These are phyloP conservation scores for Hypoxylon lienhwacheense DNA, from an alignment of 495 filamentous ascomycete genomes.

Conservation along the genomic window DNA sequence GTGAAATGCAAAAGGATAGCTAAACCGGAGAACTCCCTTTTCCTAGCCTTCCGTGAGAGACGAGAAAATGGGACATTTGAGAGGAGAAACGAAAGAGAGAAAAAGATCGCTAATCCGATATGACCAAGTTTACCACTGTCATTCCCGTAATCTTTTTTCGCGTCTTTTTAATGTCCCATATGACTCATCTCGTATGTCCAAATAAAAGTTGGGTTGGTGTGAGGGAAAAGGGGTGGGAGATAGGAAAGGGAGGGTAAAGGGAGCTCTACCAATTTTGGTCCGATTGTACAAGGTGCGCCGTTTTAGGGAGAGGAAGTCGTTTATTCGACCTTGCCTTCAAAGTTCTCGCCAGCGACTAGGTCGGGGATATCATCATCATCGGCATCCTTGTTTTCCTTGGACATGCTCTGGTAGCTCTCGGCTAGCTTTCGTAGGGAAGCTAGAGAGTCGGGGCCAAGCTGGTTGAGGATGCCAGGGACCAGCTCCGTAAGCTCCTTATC, in stretches of 20 bases:
- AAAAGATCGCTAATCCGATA: conserved; percentile 18
- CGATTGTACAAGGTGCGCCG: conserved; percentile 13
- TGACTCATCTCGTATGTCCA: conserved; percentile 24
- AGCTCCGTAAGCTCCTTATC: conserved; percentile 99
- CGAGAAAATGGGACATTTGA: not conserved
- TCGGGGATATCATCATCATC: conserved; percentile 93
- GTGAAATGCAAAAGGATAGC: conserved; percentile 20
- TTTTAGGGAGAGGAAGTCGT: conserved; percentile 15
- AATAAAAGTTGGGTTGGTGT: no score
- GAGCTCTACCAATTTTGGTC: conserved; percentile 10
- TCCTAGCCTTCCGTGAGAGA: conserved; percentile 19
- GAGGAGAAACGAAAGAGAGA: conserved; percentile 9
- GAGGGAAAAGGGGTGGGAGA: no score
- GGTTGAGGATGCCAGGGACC: conserved; percentile 98
- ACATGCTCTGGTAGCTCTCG: conserved; percentile 99
- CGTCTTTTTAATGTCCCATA: conserved; percentile 7
- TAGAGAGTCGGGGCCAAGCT: conserved; percentile 97
- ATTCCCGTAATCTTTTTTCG: conserved; percentile 9
- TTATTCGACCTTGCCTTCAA: conserved; percentile 95
- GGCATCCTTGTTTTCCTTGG: conserved; percentile 87
- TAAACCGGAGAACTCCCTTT: conserved; percentile 31
- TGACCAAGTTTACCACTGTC: conserved; percentile 32
- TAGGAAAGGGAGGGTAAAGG: not conserved
- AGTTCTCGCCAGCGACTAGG: conserved; percentile 92
- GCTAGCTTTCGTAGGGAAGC: conserved; percentile 96